Conservation (phyloP, 2,329 filamentous ascomycete species). For the Aspergillus fischeri region DNA sequence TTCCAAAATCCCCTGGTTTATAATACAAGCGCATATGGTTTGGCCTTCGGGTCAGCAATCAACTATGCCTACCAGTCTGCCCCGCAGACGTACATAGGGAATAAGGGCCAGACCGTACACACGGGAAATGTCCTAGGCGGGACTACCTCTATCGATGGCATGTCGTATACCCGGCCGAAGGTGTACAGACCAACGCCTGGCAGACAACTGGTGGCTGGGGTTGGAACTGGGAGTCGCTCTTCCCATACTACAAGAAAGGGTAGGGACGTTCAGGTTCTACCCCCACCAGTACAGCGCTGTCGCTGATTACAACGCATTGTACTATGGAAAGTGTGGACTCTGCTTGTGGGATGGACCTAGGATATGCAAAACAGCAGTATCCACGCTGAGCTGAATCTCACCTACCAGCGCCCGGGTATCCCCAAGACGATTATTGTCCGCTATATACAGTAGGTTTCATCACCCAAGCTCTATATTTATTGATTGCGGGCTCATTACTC, state of each 20-base stretch:
- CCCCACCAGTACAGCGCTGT: no score
- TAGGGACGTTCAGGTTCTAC: no score
- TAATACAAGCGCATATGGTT: conserved; percentile 16
- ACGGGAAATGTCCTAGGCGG: conserved; percentile 44
- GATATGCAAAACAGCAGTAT: no score
- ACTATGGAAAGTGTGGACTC: no score
- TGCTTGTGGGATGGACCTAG: no score
- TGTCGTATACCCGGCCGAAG: conserved; percentile 33
- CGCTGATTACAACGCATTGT: no score
- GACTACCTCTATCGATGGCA: conserved; percentile 42
- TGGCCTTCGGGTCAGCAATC: conserved; percentile 30
- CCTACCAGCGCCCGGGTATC: no score
- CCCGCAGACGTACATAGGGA: conserved; percentile 35
- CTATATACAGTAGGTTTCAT: background rate
- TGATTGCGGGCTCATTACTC: background rate
- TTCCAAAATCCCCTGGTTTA: conserved; percentile 28
- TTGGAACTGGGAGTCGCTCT: no score
- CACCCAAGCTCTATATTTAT: no score
- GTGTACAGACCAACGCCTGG: conserved; percentile 29
- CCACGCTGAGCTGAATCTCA: no score
- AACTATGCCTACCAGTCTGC: conserved; percentile 41
- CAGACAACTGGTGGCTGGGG: no score
- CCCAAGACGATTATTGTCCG: background rate
- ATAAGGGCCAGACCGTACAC: conserved; percentile 24
- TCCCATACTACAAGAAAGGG: no score